These are phyloP conservation scores for Didymella pomorum DNA, from an alignment of 2,329 filamentous ascomycete species.

Conservation along the genomic window DNA sequence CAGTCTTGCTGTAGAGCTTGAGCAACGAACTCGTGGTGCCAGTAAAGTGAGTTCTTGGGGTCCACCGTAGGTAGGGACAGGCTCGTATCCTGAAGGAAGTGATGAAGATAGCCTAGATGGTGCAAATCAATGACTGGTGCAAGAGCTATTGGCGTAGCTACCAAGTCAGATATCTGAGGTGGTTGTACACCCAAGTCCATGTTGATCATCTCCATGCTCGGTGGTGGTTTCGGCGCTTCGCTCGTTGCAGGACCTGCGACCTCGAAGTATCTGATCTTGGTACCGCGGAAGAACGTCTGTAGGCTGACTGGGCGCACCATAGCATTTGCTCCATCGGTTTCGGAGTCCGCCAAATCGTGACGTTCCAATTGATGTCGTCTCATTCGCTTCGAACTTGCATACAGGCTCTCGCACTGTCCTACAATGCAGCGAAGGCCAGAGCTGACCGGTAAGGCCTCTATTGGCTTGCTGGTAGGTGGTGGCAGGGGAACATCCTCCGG, in stretches of 20 bases:
- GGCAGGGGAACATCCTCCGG: slow-evolving; percentile 44
- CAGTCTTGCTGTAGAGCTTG: slow-evolving; percentile 30
- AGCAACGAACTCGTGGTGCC: slow-evolving; percentile 28
- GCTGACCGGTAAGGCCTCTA: slow-evolving; percentile 41
- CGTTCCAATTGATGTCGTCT: slow-evolving; percentile 42
- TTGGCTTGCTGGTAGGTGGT: slow-evolving; percentile 27
- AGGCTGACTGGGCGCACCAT: slow-evolving; percentile 31
- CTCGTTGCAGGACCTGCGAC: slow-evolving; percentile 30
- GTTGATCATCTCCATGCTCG: background rate
- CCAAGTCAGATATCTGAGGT: background rate
- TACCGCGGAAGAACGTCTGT: slow-evolving; percentile 53
- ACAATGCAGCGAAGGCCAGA: slow-evolving; percentile 42
- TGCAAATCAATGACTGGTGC: slow-evolving; percentile 26
- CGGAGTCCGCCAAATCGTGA: slow-evolving; percentile 26
- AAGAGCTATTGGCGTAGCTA: background rate
- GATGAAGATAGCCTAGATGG: slow-evolving; percentile 38
- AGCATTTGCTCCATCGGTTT: background rate
- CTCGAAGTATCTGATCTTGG: slow-evolving; percentile 51
- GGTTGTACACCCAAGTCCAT: background rate
- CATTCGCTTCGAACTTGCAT: slow-evolving; percentile 49
- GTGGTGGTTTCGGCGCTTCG: background rate
- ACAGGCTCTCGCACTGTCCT: slow-evolving; percentile 41
- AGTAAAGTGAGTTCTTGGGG: slow-evolving; percentile 24
- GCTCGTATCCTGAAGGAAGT: slow-evolving; percentile 24
- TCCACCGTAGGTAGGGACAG: background rate